These are phyloP conservation scores for Euphorbia corollata DNA, from an alignment of 441 rosid genomes.

Conservation along the genomic window DNA sequence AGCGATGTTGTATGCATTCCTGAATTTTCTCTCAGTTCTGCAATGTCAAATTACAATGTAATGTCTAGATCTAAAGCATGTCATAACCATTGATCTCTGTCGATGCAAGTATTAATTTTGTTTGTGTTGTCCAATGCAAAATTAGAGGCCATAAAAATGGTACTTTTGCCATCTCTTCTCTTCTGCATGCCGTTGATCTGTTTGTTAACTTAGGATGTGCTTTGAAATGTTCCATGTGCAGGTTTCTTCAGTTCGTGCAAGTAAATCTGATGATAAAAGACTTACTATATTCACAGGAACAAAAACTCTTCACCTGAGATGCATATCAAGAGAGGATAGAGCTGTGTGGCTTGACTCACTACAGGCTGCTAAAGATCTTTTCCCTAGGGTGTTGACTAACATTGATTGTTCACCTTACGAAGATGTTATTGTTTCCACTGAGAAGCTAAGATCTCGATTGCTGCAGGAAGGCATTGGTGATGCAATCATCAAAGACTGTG, in stretches of 20 bases:
- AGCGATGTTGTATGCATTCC: neutral
- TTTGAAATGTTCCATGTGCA: constrained; percentile 24
- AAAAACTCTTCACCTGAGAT: constrained; percentile 84
- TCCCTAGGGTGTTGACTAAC: constrained; percentile 57
- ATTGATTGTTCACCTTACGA: constrained; percentile 54
- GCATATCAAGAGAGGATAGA: constrained; percentile 66
- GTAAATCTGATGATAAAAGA: constrained; percentile 93
- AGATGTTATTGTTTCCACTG: constrained; percentile 70
- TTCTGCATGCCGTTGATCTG: constrained; percentile 1
- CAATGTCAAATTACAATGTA: neutral
- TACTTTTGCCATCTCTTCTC: constrained; percentile 9
- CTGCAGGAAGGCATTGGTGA: constrained; percentile 71
- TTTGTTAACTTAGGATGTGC: constrained; percentile 13
- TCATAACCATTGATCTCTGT: neutral
- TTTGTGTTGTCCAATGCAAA: constrained; percentile 5
- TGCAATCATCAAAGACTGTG: constrained; percentile 60
- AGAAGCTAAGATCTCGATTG: constrained; percentile 61
- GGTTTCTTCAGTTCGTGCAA: constrained; percentile 89
- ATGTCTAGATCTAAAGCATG: neutral
- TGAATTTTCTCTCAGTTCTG: neutral
- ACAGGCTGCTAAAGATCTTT: constrained; percentile 70
- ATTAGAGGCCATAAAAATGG: neutral
- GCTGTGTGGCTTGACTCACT: constrained; percentile 75
- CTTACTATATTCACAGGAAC: constrained; percentile 86
- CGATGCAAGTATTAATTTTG: neutral